Evolutionary conservation across 106 monocot species (phyloP).

Genomic region (Xerophyta viscosa): DNA sequence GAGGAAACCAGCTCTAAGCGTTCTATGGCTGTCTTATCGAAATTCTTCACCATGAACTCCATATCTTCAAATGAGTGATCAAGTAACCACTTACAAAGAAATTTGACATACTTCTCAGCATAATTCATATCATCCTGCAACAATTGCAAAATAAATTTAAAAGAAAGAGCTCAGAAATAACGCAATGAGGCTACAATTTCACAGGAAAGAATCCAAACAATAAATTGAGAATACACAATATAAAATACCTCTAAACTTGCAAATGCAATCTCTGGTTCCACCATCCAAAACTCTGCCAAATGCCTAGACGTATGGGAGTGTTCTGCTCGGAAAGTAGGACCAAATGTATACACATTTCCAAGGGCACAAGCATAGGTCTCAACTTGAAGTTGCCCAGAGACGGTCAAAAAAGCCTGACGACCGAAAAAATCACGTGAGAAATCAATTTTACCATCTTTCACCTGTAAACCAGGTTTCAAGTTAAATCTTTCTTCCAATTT

Average conservation of each 20-base stretch:
- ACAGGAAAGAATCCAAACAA: not conserved
- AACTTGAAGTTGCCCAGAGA: constrained; percentile 88
- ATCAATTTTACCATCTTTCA: constrained; percentile 61
- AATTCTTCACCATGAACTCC: constrained; percentile 73
- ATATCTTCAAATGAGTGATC: constrained; percentile 62
- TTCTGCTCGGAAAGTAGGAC: constrained; percentile 93
- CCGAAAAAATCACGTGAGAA: constrained; percentile 80
- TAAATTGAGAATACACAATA: not conserved
- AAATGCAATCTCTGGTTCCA: constrained; percentile 97
- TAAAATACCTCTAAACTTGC: constrained; percentile 70
- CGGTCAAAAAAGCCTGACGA: constrained; percentile 81
- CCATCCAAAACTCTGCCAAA: constrained; percentile 99
- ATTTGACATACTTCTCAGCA: constrained; percentile 67
- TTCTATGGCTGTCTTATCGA: constrained; percentile 58
- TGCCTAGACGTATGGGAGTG: constrained; percentile 93
- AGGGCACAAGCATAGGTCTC: constrained; percentile 91
- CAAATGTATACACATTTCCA: constrained; percentile 96
- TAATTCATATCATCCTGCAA: constrained; percentile 75
- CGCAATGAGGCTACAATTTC: not conserved
- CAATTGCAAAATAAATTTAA: not conserved
- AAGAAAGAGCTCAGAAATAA: too few relatives aligned
- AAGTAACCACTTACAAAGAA: constrained; percentile 70
- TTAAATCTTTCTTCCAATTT: constrained; percentile 73
- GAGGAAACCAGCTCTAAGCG: constrained; percentile 67
- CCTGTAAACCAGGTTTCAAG: constrained; percentile 64